These are phyloP conservation scores for Teratosphaeria gauchensis DNA, from an alignment of 2,329 filamentous ascomycete genomes.

Conservation along the genomic window DNA sequence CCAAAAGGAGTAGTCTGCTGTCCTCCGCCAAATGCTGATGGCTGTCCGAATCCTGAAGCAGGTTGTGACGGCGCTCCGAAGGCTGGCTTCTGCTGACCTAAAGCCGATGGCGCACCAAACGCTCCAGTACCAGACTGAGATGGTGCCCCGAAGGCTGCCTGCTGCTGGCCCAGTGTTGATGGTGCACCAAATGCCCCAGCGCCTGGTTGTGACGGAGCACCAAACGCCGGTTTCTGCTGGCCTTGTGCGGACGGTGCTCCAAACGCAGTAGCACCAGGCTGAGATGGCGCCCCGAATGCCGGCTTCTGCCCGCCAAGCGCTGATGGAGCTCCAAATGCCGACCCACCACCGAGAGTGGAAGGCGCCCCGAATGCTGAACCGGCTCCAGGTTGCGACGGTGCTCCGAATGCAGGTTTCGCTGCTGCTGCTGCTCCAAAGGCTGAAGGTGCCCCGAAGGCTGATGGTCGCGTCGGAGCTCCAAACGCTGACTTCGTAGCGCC, in stretches of 20 bases:
- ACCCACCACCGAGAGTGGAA: background rate
- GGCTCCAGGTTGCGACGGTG: background rate
- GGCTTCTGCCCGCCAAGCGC: constrained; percentile 2
- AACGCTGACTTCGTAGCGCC: constrained; percentile 4
- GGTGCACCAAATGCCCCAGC: constrained; percentile 5
- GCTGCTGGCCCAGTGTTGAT: constrained; percentile 8
- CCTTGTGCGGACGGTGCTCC: constrained; percentile 14
- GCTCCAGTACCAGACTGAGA: constrained; percentile 11
- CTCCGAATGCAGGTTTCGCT: background rate
- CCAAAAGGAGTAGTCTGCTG: constrained; percentile 2
- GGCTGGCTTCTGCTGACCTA: constrained; percentile 4
- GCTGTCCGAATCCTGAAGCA: background rate
- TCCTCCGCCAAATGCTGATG: background rate
- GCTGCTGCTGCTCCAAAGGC: background rate
- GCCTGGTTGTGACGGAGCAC: constrained; percentile 11
- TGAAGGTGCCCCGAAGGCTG: constrained; percentile 9
- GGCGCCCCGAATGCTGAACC: constrained; percentile 4
- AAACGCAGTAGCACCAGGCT: constrained; percentile 14
- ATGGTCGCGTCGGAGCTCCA: constrained; percentile 2
- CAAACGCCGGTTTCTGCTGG: constrained; percentile 21
- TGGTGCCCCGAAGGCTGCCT: constrained; percentile 18
- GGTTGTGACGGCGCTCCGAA: constrained; percentile 10
- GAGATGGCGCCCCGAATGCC: constrained; percentile 2
- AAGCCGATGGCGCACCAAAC: constrained; percentile 15
- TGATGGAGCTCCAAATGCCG: constrained; percentile 3